Percentiles rank a stretch among this genome's conserved stretches.
Evolutionary conservation across 1,139 yeast species (phyloP).

Genomic region (Tardiomyces depauwii): DNA sequence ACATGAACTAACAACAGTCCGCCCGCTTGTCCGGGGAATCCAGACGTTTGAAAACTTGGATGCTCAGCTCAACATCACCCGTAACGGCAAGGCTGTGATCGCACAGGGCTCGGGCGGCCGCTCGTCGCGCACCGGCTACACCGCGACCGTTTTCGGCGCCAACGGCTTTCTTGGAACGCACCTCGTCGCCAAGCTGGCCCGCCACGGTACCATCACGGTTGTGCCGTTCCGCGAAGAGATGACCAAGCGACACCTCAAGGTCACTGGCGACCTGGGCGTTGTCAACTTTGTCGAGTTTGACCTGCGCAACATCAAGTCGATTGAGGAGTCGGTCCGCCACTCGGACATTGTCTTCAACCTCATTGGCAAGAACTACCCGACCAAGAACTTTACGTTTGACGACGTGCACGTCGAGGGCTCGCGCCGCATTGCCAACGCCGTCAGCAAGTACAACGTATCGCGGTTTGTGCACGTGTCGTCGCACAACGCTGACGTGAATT

Average conservation of each 20-base stretch:
- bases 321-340: conserved; percentile 68
- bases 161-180: conserved; percentile 72
- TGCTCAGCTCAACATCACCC: conserved; percentile 64
- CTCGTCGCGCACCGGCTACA: conserved; percentile 83
- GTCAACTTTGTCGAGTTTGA: conserved; percentile 79
- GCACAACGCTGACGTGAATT: conserved; percentile 62
- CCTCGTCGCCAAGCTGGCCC: conserved; percentile 59
- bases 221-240: conserved; percentile 75
- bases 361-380: conserved; percentile 66
- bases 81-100: conserved; percentile 61
- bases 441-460: conserved; percentile 62
- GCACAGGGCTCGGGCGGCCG: conserved; percentile 67
- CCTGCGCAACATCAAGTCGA: conserved; percentile 63
- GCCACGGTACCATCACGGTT: conserved; percentile 69
- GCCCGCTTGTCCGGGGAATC: conserved; percentile 13
- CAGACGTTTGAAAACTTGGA: conserved; percentile 29
- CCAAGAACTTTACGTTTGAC: conserved; percentile 74
- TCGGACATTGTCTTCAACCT: conserved; percentile 77
- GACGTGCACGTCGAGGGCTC: conserved; percentile 76
- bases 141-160: conserved; percentile 84
- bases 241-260: conserved; percentile 70
- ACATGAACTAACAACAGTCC: background rate
- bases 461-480: conserved; percentile 72
- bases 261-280: conserved; percentile 80
- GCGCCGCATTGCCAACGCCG: conserved; percentile 65